Conservation (phyloP, 306 rosid species). For the Quercus wislizeni region DNA sequence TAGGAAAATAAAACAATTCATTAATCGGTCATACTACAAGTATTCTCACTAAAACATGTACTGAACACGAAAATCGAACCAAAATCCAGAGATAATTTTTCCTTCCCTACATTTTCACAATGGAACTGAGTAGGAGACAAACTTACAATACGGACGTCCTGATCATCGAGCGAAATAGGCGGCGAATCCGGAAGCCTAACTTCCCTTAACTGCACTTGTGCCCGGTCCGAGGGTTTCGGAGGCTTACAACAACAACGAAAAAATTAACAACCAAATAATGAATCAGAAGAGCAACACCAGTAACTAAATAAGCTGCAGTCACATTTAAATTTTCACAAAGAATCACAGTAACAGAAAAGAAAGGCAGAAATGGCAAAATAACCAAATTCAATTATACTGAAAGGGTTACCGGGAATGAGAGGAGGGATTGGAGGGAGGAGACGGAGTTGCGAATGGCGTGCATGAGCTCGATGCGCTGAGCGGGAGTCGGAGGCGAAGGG, state of each 20-base stretch:
- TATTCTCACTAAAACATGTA: background rate
- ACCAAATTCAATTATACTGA: background rate
- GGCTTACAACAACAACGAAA: constrained; percentile 40
- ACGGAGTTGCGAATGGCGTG: constrained; percentile 77
- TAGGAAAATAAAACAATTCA: background rate
- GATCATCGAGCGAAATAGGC: constrained; percentile 81
- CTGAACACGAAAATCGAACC: background rate
- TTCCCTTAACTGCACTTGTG: constrained; percentile 75
- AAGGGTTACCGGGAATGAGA: constrained; percentile 59
- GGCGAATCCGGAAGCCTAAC: constrained; percentile 74
- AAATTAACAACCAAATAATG: background rate
- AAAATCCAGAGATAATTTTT: background rate
- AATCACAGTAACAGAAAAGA: background rate
- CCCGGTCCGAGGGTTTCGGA: constrained; percentile 79
- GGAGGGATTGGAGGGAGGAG: constrained; percentile 60
- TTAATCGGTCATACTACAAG: background rate
- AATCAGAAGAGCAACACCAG: background rate
- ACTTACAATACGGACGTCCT: constrained; percentile 86
- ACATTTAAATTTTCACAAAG: background rate
- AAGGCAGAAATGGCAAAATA: background rate
- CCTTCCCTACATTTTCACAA: background rate
- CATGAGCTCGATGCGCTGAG: constrained; percentile 69
- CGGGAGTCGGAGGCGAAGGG: constrained; percentile 66
- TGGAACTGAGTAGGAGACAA: background rate
- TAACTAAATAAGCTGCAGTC: too few species aligned